Conservation (phyloP, 2,329 filamentous ascomycete species). For the Amphichorda felina region DNA sequence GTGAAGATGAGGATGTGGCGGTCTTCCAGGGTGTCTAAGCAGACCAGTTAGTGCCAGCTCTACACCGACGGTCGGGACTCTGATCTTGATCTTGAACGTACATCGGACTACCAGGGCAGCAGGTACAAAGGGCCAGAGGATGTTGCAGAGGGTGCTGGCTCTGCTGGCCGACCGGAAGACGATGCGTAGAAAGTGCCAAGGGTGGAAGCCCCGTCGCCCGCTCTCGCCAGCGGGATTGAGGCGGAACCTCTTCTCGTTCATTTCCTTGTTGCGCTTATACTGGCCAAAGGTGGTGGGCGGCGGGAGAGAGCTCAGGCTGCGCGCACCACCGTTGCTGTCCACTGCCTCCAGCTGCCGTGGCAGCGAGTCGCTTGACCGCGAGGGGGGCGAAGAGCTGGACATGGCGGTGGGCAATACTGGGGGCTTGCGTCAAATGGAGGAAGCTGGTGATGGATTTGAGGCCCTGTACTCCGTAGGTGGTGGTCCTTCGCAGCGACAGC, state of each 20-base stretch:
- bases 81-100: too few relatives aligned
- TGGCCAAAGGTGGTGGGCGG: constrained; percentile 13
- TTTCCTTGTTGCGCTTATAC: constrained; percentile 8
- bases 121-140: constrained; percentile 38
- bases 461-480: too few relatives aligned
- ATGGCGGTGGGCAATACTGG: too few relatives aligned
- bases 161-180: constrained; percentile 28
- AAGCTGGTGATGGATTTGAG: too few relatives aligned
- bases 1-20: constrained; percentile 32
- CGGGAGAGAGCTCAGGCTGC: too few relatives aligned
- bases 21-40: constrained; percentile 19
- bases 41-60: background rate
- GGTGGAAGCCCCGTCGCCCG: constrained; percentile 30
- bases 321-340: too few relatives aligned
- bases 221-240: constrained; percentile 26
- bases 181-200: constrained; percentile 28
- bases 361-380: too few relatives aligned
- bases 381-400: too few relatives aligned
- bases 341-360: too few relatives aligned
- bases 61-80: too few relatives aligned
- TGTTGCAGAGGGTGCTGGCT: constrained; percentile 32
- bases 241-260: constrained; percentile 4
- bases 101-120: constrained; percentile 33
- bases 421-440: too few relatives aligned
- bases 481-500: too few relatives aligned